A percentile compares a stretch with the other conserved stretches of the same genome.
phyloP scores from a whole-genome alignment of 257 asterid species.

The Misopates orontium region DNA sequence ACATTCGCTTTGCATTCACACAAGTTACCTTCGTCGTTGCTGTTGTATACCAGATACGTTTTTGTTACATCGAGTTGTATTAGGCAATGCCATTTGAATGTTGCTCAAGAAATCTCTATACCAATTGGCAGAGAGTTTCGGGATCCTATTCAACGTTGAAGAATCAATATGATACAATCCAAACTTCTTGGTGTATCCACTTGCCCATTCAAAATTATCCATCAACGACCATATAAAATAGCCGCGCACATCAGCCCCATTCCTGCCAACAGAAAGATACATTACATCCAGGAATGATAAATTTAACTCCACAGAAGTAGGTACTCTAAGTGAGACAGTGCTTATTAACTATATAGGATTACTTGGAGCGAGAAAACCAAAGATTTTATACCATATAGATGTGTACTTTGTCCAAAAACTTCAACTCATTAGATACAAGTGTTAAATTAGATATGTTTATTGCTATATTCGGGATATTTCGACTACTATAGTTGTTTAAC shows the following conservation, averaged over 20 bases:
- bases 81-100: constrained; percentile 3
- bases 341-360: too few relatives aligned
- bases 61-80: background rate
- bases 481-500: too few relatives aligned
- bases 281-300: background rate
- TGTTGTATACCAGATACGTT: background rate
- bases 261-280: background rate
- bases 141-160: constrained; percentile 47
- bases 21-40: background rate
- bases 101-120: constrained; percentile 52
- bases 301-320: background rate
- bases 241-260: constrained; percentile 60
- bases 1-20: background rate
- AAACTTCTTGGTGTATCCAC: constrained; percentile 48
- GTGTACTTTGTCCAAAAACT: too few relatives aligned
- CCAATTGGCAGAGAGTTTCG: constrained; percentile 69
- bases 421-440: background rate
- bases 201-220: constrained; percentile 71
- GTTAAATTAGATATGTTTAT: background rate
- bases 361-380: too few relatives aligned
- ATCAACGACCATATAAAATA: constrained; percentile 75
- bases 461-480: too few relatives aligned
- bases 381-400: too few relatives aligned
- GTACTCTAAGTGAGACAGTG: too few relatives aligned
- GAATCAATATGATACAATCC: constrained; percentile 53